phyloP scores from a whole-genome alignment of 108 stramenopile genomes.

The Cyclotella distinguenda region DNA sequence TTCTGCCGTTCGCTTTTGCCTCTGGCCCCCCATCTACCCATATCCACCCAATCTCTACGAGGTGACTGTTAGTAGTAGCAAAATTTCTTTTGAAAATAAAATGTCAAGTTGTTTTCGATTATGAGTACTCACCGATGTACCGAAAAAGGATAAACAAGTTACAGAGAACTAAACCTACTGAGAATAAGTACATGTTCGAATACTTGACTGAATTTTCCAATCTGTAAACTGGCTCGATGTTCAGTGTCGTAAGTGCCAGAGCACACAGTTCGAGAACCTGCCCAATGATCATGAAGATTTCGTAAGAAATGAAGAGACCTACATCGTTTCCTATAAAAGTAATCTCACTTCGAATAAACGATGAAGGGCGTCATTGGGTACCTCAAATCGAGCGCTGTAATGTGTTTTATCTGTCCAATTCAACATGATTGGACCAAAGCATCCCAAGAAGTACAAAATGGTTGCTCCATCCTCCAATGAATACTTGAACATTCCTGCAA shows the following conservation, averaged over 20 bases:
- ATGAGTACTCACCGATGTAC: not conserved
- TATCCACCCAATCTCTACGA: not conserved
- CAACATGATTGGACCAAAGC: not conserved
- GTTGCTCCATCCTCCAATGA: not conserved
- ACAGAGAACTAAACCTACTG: not conserved
- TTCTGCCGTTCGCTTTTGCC: not conserved
- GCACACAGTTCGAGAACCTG: not conserved
- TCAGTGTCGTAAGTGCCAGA: not conserved
- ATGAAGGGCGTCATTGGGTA: not conserved
- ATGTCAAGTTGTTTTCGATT: not conserved
- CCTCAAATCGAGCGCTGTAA: not conserved
- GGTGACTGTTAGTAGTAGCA: not conserved
- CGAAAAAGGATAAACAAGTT: not conserved
- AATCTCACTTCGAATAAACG: not conserved
- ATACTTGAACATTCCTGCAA: not conserved
- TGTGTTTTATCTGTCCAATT: not conserved
- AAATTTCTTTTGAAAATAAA: not conserved
- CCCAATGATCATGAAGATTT: too few species aligned
- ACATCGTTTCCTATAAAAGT: too few species aligned
- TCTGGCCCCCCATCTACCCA: not conserved
- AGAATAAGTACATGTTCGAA: not conserved
- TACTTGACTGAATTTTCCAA: not conserved
- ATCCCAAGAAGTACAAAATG: not conserved
- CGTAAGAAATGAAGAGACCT: too few species aligned
- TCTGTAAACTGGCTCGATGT: not conserved